Base-by-base conservation (phyloP, 441 rosid species). In the Arabidopsis lyrata region DNA sequence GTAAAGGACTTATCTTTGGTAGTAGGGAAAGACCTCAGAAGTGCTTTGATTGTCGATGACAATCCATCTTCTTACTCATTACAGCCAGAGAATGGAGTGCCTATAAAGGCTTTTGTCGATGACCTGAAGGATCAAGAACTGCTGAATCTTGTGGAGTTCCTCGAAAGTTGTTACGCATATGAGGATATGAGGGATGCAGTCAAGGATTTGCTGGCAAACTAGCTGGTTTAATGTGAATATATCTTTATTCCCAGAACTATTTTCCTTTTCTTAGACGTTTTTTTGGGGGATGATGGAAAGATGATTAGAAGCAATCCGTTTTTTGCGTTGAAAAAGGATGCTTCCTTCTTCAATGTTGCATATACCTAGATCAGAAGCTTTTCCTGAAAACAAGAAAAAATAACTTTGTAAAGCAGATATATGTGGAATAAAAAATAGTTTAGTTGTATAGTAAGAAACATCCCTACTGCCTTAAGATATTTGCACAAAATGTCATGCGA, bases 1-100 rank as follows among this genome's bases (percentile, higher is more conserved):
- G 88, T 83, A 3, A 92, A 90, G 80, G 95, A 92, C 78, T 81
- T 92, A 76, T 82, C 94, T 24, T 32, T 67, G 35, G 81, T 77
- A 64, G 80, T 76, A 75, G 88, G 89, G 44, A 84, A 89, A 78
- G 90, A 90, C 54, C 64, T 90, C 57, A 76, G 55, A 86, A 92
- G 56, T 85, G 85, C 72, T n/a, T 92, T 88, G 65, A 86, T 92
- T 29, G 91, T 92, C 2, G 95, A 92, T 36, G 97, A 92, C 27
- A 92, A 95, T 66, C 99, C 97, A 2, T 83, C 86, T 59, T 83
- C 92, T 14, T 90, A 92, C 73, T 59, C 66, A 29, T 78, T 83
- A 66, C 99, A 95, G 76, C 97, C 91, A 1, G 88, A 84, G 36
- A 95, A 92, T 64, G 99, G 97, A 3, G 73, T 95, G 44, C 94